A percentile compares a stretch with the other conserved stretches of the same genome.
Conservation (phyloP, 805 yeast species). For the Sugiyamaella smithiae region DNA sequence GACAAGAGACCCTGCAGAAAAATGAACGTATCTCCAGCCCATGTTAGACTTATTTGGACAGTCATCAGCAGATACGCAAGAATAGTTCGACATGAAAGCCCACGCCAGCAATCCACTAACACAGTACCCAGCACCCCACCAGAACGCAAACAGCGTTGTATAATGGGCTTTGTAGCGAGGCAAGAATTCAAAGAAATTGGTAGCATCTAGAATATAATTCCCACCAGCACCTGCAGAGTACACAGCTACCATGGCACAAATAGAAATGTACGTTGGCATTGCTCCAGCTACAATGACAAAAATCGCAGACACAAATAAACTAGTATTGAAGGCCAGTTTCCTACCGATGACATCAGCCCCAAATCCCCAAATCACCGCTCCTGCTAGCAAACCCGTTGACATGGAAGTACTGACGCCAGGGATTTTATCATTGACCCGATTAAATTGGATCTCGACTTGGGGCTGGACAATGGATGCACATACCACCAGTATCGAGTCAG, state of each 20-base stretch:
- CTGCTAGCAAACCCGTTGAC: constrained; percentile 49
- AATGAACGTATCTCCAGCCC: constrained; percentile 63
- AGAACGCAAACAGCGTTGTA: constrained; percentile 50
- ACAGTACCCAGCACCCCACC: constrained; percentile 64
- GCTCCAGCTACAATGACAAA: constrained; percentile 53
- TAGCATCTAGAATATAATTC: constrained; percentile 51
- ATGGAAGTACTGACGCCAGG: constrained; percentile 46
- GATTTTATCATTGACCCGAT: constrained; percentile 35
- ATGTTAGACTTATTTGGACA: constrained; percentile 48
- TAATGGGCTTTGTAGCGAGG: constrained; percentile 51
- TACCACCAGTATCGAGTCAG: constrained; percentile 50
- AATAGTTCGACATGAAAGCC: constrained; percentile 51
- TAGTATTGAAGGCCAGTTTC: constrained; percentile 47
- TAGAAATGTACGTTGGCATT: constrained; percentile 47
- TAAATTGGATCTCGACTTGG: constrained; percentile 47
- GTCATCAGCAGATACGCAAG: constrained; percentile 42
- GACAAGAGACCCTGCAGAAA: constrained; percentile 52
- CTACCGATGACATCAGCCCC: constrained; percentile 55
- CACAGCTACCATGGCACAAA: constrained; percentile 41
- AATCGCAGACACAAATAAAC: constrained; percentile 45
- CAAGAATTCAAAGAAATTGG: constrained; percentile 50
- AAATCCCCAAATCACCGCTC: constrained; percentile 54
- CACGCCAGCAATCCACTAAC: constrained; percentile 50
- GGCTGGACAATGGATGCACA: constrained; percentile 46
- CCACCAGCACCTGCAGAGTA: constrained; percentile 49